A percentile compares a stretch with the other conserved stretches of the same genome.
Evolutionary conservation across 306 rosid genomes (phyloP).

Genomic region (Castanea crenata): DNA sequence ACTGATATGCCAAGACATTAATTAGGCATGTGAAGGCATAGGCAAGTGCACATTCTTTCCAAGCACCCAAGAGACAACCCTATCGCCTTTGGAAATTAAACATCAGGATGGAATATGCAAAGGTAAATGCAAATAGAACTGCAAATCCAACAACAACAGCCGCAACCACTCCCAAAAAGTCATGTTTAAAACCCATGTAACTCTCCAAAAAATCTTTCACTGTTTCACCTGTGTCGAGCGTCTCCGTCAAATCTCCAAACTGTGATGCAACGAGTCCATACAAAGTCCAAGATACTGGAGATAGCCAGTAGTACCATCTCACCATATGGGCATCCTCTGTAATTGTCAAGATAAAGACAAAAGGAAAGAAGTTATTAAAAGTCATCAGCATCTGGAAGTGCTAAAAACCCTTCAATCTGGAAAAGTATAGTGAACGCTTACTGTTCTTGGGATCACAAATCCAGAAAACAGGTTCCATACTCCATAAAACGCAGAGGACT

Average conservation of each 20-base stretch:
- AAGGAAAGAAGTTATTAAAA: neutral
- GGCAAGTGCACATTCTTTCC: no score
- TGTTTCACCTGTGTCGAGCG: slow-evolving; percentile 13
- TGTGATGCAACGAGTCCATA: slow-evolving; percentile 63
- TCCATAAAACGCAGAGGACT: slow-evolving; percentile 49
- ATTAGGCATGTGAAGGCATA: no score
- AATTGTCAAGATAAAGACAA: neutral
- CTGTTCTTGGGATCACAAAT: slow-evolving; percentile 53
- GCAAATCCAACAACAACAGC: slow-evolving; percentile 19
- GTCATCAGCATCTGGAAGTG: neutral
- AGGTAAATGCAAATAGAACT: slow-evolving; percentile 31
- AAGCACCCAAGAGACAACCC: no score
- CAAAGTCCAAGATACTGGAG: slow-evolving; percentile 65
- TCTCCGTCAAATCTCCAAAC: slow-evolving; percentile 32
- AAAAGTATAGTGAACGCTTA: slow-evolving; percentile 19
- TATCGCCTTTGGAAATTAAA: slow-evolving; percentile 41
- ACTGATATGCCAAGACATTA: no score
- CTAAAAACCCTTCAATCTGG: no score
- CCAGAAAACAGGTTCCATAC: slow-evolving; percentile 77
- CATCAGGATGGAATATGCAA: slow-evolving; percentile 30
- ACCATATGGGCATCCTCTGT: slow-evolving; percentile 75
- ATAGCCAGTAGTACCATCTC: slow-evolving; percentile 74
- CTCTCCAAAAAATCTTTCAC: slow-evolving; percentile 24
- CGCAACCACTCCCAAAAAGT: slow-evolving; percentile 35
- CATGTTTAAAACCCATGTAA: slow-evolving; percentile 35